phyloP scores from a whole-genome alignment of 2,329 filamentous ascomycete genomes.

The Sclerotiophoma versabilis region DNA sequence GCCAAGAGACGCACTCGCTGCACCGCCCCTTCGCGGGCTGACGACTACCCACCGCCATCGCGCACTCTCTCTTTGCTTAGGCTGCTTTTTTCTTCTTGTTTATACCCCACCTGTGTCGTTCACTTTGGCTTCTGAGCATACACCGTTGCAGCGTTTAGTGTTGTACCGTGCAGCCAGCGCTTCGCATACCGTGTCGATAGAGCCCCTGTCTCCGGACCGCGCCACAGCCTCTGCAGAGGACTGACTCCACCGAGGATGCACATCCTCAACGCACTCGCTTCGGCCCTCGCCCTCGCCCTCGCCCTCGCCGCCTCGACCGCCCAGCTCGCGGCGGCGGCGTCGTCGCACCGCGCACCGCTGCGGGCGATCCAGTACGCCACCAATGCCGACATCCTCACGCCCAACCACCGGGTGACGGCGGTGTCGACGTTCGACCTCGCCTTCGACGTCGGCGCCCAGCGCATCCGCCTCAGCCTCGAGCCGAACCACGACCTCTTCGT shows the following conservation, averaged over 20 bases:
- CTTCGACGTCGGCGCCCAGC: constrained; percentile 72
- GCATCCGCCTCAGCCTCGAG: constrained; percentile 80
- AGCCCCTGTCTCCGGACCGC: not conserved
- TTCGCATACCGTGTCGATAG: not conserved
- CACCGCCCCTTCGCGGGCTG: constrained; percentile 26
- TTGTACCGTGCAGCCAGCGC: too few species aligned
- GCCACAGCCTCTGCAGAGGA: constrained; percentile 21
- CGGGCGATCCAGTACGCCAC: constrained; percentile 76
- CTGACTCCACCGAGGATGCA: constrained; percentile 9
- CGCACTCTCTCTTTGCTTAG: constrained; percentile 17
- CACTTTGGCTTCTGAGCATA: constrained; percentile 24
- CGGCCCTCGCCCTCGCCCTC: constrained; percentile 27
- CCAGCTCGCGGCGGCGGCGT: constrained; percentile 37
- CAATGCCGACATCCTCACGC: constrained; percentile 77
- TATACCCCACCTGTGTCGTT: constrained; percentile 40
- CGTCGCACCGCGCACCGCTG: constrained; percentile 71
- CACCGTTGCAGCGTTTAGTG: not conserved
- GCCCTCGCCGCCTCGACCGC: constrained; percentile 31
- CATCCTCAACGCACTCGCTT: constrained; percentile 23
- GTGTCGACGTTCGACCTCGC: constrained; percentile 84
- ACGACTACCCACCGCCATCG: constrained; percentile 29
- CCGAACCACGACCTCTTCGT: constrained; percentile 91
- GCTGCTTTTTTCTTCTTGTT: constrained; percentile 13
- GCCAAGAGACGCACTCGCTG: constrained; percentile 6
- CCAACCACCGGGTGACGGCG: constrained; percentile 79